Evolutionary conservation across 116 monocot genomes (phyloP).

Genomic region (Dioscorea cayenensis): DNA sequence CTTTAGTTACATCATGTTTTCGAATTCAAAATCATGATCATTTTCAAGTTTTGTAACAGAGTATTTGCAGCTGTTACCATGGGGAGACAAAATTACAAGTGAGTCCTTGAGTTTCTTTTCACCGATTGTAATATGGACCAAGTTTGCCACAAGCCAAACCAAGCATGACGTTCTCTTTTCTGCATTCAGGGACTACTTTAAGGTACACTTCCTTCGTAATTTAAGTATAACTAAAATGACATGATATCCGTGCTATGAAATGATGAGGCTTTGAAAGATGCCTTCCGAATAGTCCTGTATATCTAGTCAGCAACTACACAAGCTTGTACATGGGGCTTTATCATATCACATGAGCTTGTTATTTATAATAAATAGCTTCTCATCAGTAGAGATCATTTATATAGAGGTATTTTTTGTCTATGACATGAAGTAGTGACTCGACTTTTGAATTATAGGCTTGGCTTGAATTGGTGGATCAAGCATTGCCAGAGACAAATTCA

Average conservation of each 20-base stretch:
- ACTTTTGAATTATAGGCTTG: constrained; percentile 43
- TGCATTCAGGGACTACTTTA: constrained; percentile 89
- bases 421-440: too few relatives aligned
- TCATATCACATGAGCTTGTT: too few relatives aligned
- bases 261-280: too few relatives aligned
- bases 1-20: background rate
- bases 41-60: constrained; percentile 20
- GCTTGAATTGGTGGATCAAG: constrained; percentile 72
- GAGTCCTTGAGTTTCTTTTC: constrained; percentile 96
- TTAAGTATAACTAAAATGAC: background rate
- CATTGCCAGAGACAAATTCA: constrained; percentile 46
- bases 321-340: too few relatives aligned
- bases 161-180: constrained; percentile 60
- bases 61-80: constrained; percentile 78
- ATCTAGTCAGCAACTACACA: too few relatives aligned
- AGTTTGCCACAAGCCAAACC: constrained; percentile 36
- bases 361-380: too few relatives aligned
- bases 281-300: too few relatives aligned
- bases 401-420: too few relatives aligned
- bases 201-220: constrained; percentile 27
- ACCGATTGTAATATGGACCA: constrained; percentile 95
- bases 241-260: background rate
- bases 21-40: background rate
- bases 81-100: constrained; percentile 90
- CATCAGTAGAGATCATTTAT: too few relatives aligned